Base-by-base conservation (phyloP, 2,329 filamentous ascomycete genomes). In the Talaromyces atroroseus region DNA sequence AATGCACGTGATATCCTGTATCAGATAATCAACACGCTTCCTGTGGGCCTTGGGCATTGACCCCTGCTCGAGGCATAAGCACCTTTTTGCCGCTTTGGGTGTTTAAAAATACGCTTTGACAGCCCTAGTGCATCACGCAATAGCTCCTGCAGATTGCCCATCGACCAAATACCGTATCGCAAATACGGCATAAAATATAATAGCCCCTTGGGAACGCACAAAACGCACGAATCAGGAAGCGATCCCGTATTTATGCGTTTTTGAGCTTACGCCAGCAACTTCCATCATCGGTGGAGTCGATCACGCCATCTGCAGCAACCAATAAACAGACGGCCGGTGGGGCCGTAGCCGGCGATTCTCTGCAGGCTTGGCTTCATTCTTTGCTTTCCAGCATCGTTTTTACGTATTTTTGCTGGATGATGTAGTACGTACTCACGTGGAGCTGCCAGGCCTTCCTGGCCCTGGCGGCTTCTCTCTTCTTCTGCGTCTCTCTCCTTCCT, bases 221-320 rank as follows among this genome's bases (percentile, higher is more conserved):
- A 26, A 26, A 26, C 24, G 7, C 24, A 11, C 32, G 32, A 36
- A 36, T 36, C 12, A 14, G 12, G 12, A 36, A 36, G 16, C 12
- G 32, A 2, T 16, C 3, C 12, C 32, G 29, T 36, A 36, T 14
- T 36, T 36, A 16, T 2, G 32, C 12, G 32, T 36, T 36, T 36
- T 36, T 14, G 5, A 29, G 4, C 26, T 29, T 4, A 8, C 26
- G 26, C 26, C 26, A 10, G 32, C 5, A 34, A 18, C 45, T 58
- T 53, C 56, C 56, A 58, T 54, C 51, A 58, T 58, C 56, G 51
- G 51, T 49, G 56, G 56, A 53, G 56, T 21, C 56, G 21, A 58
- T 54, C 56, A 58, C 56, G 56, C 56, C 56, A 58, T 58, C 56
- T 6, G 32, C 8, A 16, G 32, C 32, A 36, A 12, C 32, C 12